A percentile compares a stretch with the other conserved stretches of the same genome.
Conservation (phyloP, 108 stramenopile genomes). For the Pseudonitzschia multistriata region DNA sequence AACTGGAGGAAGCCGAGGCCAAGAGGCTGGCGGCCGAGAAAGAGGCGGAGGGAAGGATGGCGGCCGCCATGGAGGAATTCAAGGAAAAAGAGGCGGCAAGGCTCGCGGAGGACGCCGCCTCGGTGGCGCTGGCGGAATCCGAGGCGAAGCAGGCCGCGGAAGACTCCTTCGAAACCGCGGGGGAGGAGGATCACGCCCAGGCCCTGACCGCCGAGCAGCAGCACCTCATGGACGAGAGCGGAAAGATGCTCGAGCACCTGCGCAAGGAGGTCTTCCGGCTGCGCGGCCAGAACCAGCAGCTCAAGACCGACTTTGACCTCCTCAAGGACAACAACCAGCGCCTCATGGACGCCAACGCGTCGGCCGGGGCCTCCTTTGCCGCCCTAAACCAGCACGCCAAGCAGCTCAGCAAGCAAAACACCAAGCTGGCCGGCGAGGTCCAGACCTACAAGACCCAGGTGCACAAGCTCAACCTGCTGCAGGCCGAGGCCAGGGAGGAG, state of each 20-base stretch:
- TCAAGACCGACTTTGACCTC: constrained; percentile 60
- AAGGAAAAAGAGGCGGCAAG: constrained; percentile 24
- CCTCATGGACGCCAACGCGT: constrained; percentile 73
- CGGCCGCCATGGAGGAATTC: constrained; percentile 37
- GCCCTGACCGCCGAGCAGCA: constrained; percentile 45
- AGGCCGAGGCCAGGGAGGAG: constrained; percentile 66
- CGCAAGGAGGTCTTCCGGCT: constrained; percentile 69
- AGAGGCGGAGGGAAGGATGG: constrained; percentile 44
- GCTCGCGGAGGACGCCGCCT: constrained; percentile 8
- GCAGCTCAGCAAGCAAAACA: constrained; percentile 52
- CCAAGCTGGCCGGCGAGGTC: constrained; percentile 45
- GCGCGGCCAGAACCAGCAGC: constrained; percentile 49
- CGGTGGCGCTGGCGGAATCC: background rate
- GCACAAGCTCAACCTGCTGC: constrained; percentile 39
- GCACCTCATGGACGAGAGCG: constrained; percentile 70
- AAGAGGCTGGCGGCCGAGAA: constrained; percentile 52
- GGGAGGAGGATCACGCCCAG: constrained; percentile 13
- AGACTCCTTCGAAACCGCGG: background rate
- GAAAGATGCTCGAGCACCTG: constrained; percentile 68
- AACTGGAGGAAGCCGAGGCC: constrained; percentile 66
- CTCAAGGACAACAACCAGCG: constrained; percentile 68
- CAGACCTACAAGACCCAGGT: constrained; percentile 29
- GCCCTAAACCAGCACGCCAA: constrained; percentile 72
- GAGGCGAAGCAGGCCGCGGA: background rate
- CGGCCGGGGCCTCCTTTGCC: constrained; percentile 66